Evolutionary conservation across 768 basidiomycete genomes (phyloP).

Genomic region (Tulasnella sp.): DNA sequence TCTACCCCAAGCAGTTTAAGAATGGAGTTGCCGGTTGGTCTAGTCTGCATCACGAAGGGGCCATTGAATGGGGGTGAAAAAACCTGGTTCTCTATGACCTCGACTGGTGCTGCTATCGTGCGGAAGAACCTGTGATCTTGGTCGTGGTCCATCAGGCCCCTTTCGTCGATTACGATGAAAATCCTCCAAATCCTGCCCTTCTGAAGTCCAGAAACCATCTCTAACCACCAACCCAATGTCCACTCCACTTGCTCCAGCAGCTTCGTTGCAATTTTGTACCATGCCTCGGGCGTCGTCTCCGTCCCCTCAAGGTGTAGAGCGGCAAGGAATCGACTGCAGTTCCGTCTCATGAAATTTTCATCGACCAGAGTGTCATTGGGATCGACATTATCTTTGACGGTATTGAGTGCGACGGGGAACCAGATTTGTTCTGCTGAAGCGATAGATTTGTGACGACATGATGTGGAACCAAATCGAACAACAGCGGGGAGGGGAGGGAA

Average conservation of each 20-base stretch:
- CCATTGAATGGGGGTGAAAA: not conserved
- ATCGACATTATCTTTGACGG: too few species aligned
- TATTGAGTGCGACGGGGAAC: too few species aligned
- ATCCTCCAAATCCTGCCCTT: not conserved
- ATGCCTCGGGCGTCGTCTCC: not conserved
- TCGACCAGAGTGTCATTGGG: too few species aligned
- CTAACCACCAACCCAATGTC: not conserved
- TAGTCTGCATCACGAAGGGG: not conserved
- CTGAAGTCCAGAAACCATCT: not conserved
- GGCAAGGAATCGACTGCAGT: too few species aligned
- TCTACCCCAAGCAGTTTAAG: not conserved
- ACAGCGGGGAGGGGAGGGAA: too few species aligned
- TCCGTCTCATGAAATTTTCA: too few species aligned
- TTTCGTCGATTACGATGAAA: not conserved
- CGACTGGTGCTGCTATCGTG: not conserved
- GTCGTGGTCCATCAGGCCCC: not conserved
- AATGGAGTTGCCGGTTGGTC: not conserved
- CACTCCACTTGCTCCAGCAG: not conserved
- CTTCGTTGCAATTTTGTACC: not conserved
- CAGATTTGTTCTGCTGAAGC: too few species aligned
- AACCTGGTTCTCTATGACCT: not conserved
- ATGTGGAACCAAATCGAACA: too few species aligned
- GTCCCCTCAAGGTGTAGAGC: too few species aligned
- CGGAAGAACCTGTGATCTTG: not conserved
- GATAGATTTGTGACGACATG: too few species aligned